phyloP scores from a whole-genome alignment of 2,329 filamentous ascomycete genomes.

The Ramularia endophylla region DNA sequence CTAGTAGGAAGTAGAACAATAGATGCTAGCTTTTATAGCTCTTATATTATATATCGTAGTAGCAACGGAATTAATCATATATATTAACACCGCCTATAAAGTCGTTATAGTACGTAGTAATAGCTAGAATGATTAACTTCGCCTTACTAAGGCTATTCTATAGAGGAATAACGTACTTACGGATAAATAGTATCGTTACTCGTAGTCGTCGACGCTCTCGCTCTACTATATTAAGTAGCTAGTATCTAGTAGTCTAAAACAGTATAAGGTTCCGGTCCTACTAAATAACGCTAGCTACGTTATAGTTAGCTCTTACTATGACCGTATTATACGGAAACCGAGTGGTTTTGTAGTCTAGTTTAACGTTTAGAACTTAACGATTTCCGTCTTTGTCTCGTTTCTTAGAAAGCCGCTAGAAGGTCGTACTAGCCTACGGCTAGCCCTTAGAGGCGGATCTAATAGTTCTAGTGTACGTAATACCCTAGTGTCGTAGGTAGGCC shows the following conservation, averaged over 20 bases:
- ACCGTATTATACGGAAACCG: too few relatives aligned
- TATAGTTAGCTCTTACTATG: too few relatives aligned
- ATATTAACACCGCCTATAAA: slow-evolving; percentile 1
- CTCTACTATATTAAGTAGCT: too few relatives aligned
- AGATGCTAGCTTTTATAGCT: not conserved
- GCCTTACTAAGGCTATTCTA: not conserved
- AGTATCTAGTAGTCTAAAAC: not conserved
- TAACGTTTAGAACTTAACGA: not conserved
- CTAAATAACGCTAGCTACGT: not conserved
- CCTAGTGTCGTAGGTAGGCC: not conserved
- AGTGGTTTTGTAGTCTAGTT: not conserved
- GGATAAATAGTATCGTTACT: too few relatives aligned
- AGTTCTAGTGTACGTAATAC: too few relatives aligned
- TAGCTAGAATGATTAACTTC: not conserved
- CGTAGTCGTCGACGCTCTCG: too few relatives aligned
- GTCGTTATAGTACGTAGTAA: not conserved
- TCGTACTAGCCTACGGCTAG: too few relatives aligned
- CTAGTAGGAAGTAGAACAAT: not conserved
- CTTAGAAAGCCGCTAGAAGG: too few relatives aligned
- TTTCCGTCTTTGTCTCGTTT: too few relatives aligned
- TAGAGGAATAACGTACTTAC: not conserved
- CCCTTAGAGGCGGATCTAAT: too few relatives aligned
- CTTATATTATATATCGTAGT: not conserved
- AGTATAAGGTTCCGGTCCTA: slow-evolving; percentile 1
- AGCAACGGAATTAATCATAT: not conserved